phyloP scores from a whole-genome alignment of 2,329 filamentous ascomycete species.

The Fusarium cyanostomum region DNA sequence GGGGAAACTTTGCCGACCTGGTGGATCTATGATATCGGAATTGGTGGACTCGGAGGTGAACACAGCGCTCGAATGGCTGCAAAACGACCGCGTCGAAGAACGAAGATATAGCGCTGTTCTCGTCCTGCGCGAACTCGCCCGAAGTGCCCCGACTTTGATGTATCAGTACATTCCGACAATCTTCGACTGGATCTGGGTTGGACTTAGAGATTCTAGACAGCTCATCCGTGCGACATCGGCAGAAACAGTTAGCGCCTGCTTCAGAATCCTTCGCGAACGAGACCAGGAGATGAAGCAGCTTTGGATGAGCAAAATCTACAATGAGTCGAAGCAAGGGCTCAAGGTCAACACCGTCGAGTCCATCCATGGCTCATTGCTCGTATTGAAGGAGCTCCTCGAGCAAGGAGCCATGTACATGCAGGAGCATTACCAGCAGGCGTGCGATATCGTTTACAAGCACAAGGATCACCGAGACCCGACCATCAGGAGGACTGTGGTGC shows the following conservation, averaged over 20 bases:
- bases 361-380: conserved; percentile 92
- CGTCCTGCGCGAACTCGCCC: conserved; percentile 87
- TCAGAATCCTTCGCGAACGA: conserved; percentile 93
- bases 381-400: conserved; percentile 89
- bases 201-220: conserved; percentile 86
- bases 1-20: conserved; percentile 89
- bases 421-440: conserved; percentile 88
- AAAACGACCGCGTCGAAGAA: conserved; percentile 93
- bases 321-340: conserved; percentile 83
- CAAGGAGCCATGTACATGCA: conserved; percentile 99
- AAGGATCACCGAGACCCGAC: conserved; percentile 92
- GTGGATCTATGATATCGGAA: conserved; percentile 92
- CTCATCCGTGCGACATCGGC: conserved; percentile 92
- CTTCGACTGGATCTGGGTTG: conserved; percentile 96
- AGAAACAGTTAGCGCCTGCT: conserved; percentile 92
- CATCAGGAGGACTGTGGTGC: conserved; percentile 88
- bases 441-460: conserved; percentile 90
- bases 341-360: conserved; percentile 83
- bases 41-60: conserved; percentile 97
- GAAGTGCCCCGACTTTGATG: conserved; percentile 93
- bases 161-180: conserved; percentile 96
- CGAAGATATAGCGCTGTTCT: conserved; percentile 92
- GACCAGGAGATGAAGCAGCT: conserved; percentile 86
- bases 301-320: conserved; percentile 92
- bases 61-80: conserved; percentile 94